phyloP scores from a whole-genome alignment of 2,329 filamentous ascomycete genomes.

The Cytospora paraplurivora region DNA sequence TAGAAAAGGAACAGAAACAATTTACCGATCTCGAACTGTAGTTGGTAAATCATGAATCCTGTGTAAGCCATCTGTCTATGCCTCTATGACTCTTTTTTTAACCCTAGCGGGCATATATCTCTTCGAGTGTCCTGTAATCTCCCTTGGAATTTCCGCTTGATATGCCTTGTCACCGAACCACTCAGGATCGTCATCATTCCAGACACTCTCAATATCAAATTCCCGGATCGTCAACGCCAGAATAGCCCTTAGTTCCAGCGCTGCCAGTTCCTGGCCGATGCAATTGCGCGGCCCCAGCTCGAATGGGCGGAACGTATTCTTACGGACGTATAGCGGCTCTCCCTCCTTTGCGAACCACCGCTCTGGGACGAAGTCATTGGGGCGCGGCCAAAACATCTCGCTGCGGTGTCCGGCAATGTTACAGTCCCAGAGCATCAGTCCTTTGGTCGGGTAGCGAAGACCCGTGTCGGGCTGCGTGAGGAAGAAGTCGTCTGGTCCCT shows the following conservation, averaged over 20 bases:
- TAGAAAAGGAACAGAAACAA: too few species aligned
- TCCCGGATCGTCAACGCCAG: conserved; percentile 28
- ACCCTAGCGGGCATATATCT: conserved; percentile 21
- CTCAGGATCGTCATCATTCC: conserved; percentile 18
- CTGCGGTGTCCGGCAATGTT: conserved; percentile 36
- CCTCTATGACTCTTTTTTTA: conserved; percentile 3
- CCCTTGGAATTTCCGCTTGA: background rate
- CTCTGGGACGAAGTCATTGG: conserved; percentile 45
- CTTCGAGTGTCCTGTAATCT: conserved; percentile 21
- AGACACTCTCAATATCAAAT: conserved; percentile 24
- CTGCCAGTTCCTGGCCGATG: conserved; percentile 41
- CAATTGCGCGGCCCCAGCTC: conserved; percentile 42
- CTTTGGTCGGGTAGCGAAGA: conserved; percentile 41
- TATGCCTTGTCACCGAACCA: conserved; percentile 23
- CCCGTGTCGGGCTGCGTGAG: conserved; percentile 41
- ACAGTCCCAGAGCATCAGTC: conserved; percentile 33
- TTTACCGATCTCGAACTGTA: too few species aligned
- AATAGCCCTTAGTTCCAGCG: conserved; percentile 39
- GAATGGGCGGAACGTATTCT: conserved; percentile 41
- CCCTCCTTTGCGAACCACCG: conserved; percentile 41
- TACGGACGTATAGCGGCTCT: conserved; percentile 33
- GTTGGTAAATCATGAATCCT: background rate
- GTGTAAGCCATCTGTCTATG: background rate
- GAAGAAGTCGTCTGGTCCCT: conserved; percentile 36
- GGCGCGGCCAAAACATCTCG: conserved; percentile 41